Evolutionary conservation across 768 basidiomycete species (phyloP).

Genomic region (Dendrothele bispora): DNA sequence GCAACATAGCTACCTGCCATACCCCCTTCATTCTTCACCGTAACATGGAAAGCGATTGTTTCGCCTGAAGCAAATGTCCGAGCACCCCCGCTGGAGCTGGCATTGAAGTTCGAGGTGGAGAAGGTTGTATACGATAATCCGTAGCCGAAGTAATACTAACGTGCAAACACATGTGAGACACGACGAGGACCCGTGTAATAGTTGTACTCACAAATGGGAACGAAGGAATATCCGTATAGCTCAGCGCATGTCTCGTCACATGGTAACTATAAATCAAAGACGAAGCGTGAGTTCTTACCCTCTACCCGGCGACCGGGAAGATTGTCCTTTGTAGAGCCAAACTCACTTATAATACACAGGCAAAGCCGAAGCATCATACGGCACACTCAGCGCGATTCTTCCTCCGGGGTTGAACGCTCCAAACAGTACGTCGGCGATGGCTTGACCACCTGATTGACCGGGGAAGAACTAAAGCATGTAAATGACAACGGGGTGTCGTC

Average conservation of each 20-base stretch:
- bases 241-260: conserved; percentile 16
- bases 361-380: conserved; percentile 17
- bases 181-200: not conserved
- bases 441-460: conserved; percentile 26
- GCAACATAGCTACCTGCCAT: conserved; percentile 21
- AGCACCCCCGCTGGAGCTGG: conserved; percentile 12
- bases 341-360: conserved; percentile 25
- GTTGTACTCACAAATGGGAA: conserved; percentile 17
- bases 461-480: conserved; percentile 22
- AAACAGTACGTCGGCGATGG: conserved; percentile 23
- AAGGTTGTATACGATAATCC: conserved; percentile 25
- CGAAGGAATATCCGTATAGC: conserved; percentile 20
- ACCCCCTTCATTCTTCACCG: conserved; percentile 18
- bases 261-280: conserved; percentile 14
- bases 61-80: conserved; percentile 17
- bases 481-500: not conserved
- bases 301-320: no score
- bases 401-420: conserved; percentile 24
- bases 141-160: conserved; percentile 26
- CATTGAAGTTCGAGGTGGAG: conserved; percentile 15
- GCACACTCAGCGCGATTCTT: conserved; percentile 22
- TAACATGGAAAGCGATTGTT: conserved; percentile 19
- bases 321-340: no score
- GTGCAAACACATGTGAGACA: not conserved
- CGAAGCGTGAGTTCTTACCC: not conserved